A percentile compares a stretch with the other conserved stretches of the same genome.
These are phyloP conservation scores for Syzygium aromaticum DNA, from an alignment of 345 rosid species.

Conservation along the genomic window DNA sequence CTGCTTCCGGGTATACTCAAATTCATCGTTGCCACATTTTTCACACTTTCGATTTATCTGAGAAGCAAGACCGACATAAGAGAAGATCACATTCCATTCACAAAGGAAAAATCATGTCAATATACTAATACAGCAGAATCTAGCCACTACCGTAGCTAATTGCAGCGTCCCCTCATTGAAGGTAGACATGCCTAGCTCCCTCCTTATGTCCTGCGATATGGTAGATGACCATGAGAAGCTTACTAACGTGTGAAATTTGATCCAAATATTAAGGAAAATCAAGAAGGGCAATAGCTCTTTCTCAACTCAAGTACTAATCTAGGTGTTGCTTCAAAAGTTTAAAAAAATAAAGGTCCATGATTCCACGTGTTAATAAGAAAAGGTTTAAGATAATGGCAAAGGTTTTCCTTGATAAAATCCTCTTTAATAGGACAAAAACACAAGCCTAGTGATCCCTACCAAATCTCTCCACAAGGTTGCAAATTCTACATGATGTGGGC, in stretches of 20 bases:
- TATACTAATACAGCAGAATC: neutral
- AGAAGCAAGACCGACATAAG: neutral
- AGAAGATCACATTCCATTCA: neutral
- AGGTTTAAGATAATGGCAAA: neutral
- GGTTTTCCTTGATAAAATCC: neutral
- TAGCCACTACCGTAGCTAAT: constrained; percentile 10
- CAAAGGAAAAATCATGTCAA: neutral
- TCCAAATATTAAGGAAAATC: neutral
- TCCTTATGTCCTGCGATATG: constrained; percentile 25
- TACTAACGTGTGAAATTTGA: neutral
- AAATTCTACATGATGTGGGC: neutral
- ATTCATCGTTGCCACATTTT: constrained; percentile 27
- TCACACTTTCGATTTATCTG: constrained; percentile 26
- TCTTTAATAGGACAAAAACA: neutral
- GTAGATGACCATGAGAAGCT: neutral
- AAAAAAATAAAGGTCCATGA: neutral
- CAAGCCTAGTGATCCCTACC: neutral
- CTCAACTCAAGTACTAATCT: neutral
- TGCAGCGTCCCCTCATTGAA: constrained; percentile 14
- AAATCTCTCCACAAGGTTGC: neutral
- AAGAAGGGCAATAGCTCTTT: neutral
- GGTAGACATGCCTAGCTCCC: constrained; percentile 32
- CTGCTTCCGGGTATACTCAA: constrained; percentile 28
- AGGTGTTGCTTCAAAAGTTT: neutral
- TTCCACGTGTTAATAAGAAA: neutral